Evolutionary conservation across 768 basidiomycete genomes (phyloP), one percentile per base, ranked within the genome.

Genomic region (Russula ochroleuca): DNA sequence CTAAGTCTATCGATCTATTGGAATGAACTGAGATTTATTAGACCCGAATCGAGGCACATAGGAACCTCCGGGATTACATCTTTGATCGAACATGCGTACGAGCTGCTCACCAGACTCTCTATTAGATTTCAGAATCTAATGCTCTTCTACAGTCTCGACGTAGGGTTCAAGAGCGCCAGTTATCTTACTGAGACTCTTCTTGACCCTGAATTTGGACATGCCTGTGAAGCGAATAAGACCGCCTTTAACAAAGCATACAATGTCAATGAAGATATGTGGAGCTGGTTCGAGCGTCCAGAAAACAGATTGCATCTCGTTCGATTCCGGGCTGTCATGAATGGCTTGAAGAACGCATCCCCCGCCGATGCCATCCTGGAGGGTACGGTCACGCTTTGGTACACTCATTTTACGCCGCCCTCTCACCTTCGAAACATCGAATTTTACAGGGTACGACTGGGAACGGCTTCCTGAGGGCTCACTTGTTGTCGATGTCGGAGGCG

Each of bases 151-250:
- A 60, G 59, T 5, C 50, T 52, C 40, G 71, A 72, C 51, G 72
- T 72, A 15, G 64, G 43, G 0, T 64, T 68, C 59, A 72, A 72
- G 53, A 51, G 60, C 10, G 62, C 62, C 8, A 66, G 67, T 0
- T 70, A 71, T 52, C 60, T 72, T 10, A 13, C 66, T 1, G 72
- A 73, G 43, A 55, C 63, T 0, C 37, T 74, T 14, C 49, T 67
- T 25, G 63, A 67, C 17, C 61, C 69, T 23, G 57, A 56, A 17
- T 1, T 37, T 9, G 62, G 37, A 8, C 49, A 58, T 25, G 21
- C 49, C 1, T 21, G 5, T 17, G 40, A 51, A 31, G 1, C 57
- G 14, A 37, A 33, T 7, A 63, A 59, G 25, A 19, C 57, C 11
- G 48, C 62, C 21, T 13, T 63, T n/a, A 58, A 51, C 25, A 57